Conservation (phyloP, 352 stramenopile species). For the Globisporangium uncinulatum region DNA sequence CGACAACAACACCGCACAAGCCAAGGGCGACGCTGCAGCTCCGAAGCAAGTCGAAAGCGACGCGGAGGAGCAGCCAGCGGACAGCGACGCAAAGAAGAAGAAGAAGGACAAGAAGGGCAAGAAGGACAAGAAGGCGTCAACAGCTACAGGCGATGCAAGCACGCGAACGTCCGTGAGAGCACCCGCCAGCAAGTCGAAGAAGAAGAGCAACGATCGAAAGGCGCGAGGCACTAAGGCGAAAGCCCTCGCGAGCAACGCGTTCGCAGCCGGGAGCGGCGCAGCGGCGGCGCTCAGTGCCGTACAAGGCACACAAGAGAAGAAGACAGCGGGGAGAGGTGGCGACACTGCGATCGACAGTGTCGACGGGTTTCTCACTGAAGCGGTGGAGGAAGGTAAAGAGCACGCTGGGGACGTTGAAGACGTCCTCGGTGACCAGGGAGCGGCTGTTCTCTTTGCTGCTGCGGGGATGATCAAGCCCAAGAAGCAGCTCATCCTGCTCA, state of each 20-base stretch:
- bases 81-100: not conserved
- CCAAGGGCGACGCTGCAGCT: conserved; percentile 10
- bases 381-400: conserved; percentile 15
- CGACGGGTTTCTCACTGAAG: conserved; percentile 6
- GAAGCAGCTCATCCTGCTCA: conserved; percentile 39
- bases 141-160: no score
- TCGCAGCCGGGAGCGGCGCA: not conserved
- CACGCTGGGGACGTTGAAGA: conserved; percentile 11
- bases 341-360: not conserved
- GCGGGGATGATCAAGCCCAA: conserved; percentile 20
- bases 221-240: not conserved
- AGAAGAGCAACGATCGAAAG: not conserved
- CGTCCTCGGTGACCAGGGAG: conserved; percentile 3
- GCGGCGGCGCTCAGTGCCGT: not conserved
- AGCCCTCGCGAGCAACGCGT: not conserved
- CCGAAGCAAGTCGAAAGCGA: no score
- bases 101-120: not conserved
- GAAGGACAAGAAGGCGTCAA: no score
- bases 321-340: no score
- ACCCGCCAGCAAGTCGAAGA: not conserved
- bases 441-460: conserved; percentile 19
- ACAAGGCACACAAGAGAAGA: not conserved
- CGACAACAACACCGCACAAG: not conserved
- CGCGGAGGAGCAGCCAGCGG: not conserved
- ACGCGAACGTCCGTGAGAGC: not conserved